Conservation (phyloP, 805 yeast genomes). For the Ogataea siamensis region DNA sequence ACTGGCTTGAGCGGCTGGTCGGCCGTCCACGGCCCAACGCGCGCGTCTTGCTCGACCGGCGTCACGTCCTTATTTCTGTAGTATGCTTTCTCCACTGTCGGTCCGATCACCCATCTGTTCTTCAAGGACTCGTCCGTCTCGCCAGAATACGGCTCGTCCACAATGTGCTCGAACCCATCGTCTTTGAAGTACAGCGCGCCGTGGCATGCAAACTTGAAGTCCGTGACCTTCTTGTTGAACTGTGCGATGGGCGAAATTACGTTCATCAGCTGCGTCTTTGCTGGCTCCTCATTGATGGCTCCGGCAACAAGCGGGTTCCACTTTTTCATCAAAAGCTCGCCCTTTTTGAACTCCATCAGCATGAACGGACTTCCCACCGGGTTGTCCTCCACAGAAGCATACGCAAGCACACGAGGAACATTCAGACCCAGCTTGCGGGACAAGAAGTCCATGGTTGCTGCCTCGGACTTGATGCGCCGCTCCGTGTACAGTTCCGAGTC, state of each 20-base stretch:
- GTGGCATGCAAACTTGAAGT: constrained; percentile 61
- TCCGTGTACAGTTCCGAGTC: constrained; percentile 64
- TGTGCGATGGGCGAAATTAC: constrained; percentile 76
- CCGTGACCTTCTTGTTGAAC: constrained; percentile 26
- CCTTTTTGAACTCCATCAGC: constrained; percentile 75
- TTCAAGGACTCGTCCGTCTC: constrained; percentile 54
- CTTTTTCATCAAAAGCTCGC: constrained; percentile 78
- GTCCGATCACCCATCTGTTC: constrained; percentile 86
- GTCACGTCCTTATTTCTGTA: constrained; percentile 66
- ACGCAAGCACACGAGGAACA: constrained; percentile 73
- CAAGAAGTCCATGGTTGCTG: constrained; percentile 88
- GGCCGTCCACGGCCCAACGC: constrained; percentile 77
- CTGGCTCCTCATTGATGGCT: constrained; percentile 46
- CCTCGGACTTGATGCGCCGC: constrained; percentile 79
- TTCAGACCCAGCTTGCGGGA: constrained; percentile 58
- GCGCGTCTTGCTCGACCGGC: constrained; percentile 46
- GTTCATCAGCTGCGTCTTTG: constrained; percentile 48
- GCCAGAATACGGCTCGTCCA: constrained; percentile 50
- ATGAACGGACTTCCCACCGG: constrained; percentile 72
- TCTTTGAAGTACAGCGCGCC: constrained; percentile 82
- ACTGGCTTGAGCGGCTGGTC: constrained; percentile 61
- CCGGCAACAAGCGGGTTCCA: constrained; percentile 85
- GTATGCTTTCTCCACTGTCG: constrained; percentile 76
- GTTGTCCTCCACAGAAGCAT: constrained; percentile 61
- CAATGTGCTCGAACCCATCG: constrained; percentile 46